phyloP scores from a whole-genome alignment of 2,329 filamentous ascomycete species.

The Aspergillus fructus region DNA sequence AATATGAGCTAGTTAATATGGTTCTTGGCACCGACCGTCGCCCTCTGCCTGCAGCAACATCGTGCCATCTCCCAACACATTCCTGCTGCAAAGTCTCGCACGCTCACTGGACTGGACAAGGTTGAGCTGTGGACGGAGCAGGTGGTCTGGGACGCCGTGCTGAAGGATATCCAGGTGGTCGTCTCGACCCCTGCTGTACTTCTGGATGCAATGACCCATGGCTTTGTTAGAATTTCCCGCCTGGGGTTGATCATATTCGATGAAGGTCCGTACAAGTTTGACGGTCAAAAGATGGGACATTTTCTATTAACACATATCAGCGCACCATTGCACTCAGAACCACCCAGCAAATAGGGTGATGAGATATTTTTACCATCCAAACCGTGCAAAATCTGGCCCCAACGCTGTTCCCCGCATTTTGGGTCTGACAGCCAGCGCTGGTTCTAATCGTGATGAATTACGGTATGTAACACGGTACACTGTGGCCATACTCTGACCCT shows the following conservation, averaged over 20 bases:
- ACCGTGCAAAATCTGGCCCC: conserved; percentile 34
- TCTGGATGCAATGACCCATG: conserved; percentile 70
- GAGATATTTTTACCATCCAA: conserved; percentile 64
- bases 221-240: conserved; percentile 64
- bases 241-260: conserved; percentile 76
- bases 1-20: conserved; percentile 53
- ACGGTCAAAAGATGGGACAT: neutral
- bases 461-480: conserved; percentile 34
- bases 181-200: conserved; percentile 77
- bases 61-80: conserved; percentile 61
- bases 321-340: conserved; percentile 69
- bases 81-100: conserved; percentile 55
- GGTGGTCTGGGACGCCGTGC: conserved; percentile 64
- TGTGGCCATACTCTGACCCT: conserved; percentile 3
- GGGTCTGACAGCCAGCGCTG: conserved; percentile 78
- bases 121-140: conserved; percentile 72
- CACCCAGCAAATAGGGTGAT: conserved; percentile 71
- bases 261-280: conserved; percentile 59
- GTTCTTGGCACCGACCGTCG: conserved; percentile 71
- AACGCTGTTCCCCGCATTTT: conserved; percentile 63
- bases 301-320: conserved; percentile 34
- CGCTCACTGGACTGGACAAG: conserved; percentile 67
- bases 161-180: conserved; percentile 67
- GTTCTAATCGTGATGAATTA: conserved; percentile 56
- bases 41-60: conserved; percentile 66